Evolutionary conservation across 306 rosid genomes (phyloP), one percentile per base, ranked within the genome.

Genomic region (Begonia fuchsioides): DNA sequence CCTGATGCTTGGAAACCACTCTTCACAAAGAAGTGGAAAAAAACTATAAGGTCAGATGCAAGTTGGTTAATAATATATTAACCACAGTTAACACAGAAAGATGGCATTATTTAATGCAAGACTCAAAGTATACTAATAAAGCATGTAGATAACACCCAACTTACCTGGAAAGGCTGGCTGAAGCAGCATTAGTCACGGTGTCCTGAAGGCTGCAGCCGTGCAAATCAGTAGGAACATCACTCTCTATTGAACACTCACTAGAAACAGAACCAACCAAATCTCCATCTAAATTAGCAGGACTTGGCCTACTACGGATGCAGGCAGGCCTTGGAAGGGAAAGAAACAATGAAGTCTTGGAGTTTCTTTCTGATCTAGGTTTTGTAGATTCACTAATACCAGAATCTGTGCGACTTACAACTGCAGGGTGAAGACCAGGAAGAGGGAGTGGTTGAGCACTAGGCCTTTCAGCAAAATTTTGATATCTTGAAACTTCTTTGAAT

Each of bases 381-480:
- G 72, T 44, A 56, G 87, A 77, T 59, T 72, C 68, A 58, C 82
- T 69, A 63, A 85, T 76, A 71, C 85, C 93, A 32, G 98, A 82
- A 66, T 92, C 86, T 60, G 87, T 76, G 32, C 86, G 92, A 50
- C 79, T 81, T 43, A 85, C 66, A 73, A 60, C 67, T 26, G 93
- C 70, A 57, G 81, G 87, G 55, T 68, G 78, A 59, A 54, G 66
- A n/a, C 73, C 68, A 54, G 98, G 98, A 69, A 79, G 96, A 14
- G 98, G 98, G 53, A 92, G 94, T 44, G 95, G 95, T 47, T 85
- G 97, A 66, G 97, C 75, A 73, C 41, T 72, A 53, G 81, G 66
- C 68, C 98, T 82, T 67, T 82, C 96, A 19, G 72, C 75, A 73
- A 90, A 90, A 75, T 96, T 92, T 71, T 85, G 98, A 71, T 87